Base-by-base conservation (phyloP, 2,329 filamentous ascomycete species). In the Gaeumannomyces sp. region DNA sequence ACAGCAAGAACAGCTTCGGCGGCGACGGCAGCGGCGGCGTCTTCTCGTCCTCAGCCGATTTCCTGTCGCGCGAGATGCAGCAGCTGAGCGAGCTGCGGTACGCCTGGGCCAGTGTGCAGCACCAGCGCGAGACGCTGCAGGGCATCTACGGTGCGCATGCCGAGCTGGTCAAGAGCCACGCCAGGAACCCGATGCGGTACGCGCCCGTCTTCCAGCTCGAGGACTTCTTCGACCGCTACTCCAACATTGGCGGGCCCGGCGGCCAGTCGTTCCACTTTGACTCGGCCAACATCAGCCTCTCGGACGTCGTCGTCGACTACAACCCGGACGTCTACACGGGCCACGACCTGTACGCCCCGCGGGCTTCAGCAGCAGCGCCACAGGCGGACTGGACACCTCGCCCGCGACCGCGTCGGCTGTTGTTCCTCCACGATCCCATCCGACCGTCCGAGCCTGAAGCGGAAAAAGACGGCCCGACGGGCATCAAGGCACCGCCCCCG, bases 201-300 rank as follows among this genome's bases (percentile, higher is more conserved):
- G 88, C 88, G 0, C 89, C 91, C 0, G 89, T 91, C 1, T 94
- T 95, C 71, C 91, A 95, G 67, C 83, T 93, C 19, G 92, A 95
- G 68, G 91, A 95, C 72, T 96, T 96, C 75, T 93, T 95, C 70
- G 91, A 95, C 70, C 83, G 92, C 33, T 96, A 96, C 66, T 76
- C 79, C 0, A 84, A 83, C 65, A 80, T 87, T 59, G 79, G 80
- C 1, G 81, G 83, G 0, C 78, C 79, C 27, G 87, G 86, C 0
- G 89, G 87, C 1, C 82, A 86, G 65, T 80, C 82, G 0, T 84
- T 82, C 68, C 79, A 76, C 6, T 91, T 95, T 64, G 91, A 95
- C 70, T 86, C 89, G 1, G 87, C 90, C 1, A 90, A 93, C 71
- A 80, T 94, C 53, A 89, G 85, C 22, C 85, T 95, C 64, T 78